Evolutionary conservation across 2,329 filamentous ascomycete species (phyloP), one percentile per base, ranked within the genome.

Genomic region (Colletotrichum paranaense): DNA sequence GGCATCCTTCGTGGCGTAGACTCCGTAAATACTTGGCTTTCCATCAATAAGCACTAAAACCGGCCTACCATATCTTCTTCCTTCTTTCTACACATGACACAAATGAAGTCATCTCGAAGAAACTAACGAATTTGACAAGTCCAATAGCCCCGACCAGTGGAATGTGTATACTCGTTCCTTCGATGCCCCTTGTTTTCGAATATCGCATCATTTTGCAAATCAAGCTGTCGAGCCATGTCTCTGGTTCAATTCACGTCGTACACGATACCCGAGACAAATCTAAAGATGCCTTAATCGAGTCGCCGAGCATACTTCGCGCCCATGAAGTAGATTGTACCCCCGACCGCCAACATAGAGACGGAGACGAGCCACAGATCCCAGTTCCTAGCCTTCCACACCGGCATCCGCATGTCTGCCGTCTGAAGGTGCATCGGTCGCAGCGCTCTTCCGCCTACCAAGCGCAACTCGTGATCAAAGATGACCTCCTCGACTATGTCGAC

Each of bases 401-500:
- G 7, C 83, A 86, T 86, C 19, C 84, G 78, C 74, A 79, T 79
- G 72, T 86, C 83, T 0, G 84, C 84, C 2, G 84, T 86, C 76
- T 86, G 82, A 12, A 86, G 76, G 72, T 86, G 84, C 81, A 85
- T 85, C 1, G 83, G 82, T 1, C 78, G 76, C 2, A 78, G 57
- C 65, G 77, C 76, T 5, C 55, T 26, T 0, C 78, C 81, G 0
- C 77, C 78, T 2, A 75, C 75, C 1, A 86, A 78, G 2, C 84
- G 80, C 4, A 81, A 76, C 8, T 78, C 79, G 69, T 86, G 85
- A 19, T 65, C 59, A 38, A 35, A 28, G 83, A 86, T 77, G 14
- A 85, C 74, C 73, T 86, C 84, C 66, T 86, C 85, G 7, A 86
- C 76, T 5, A 86, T 77, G 62, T 85, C 83, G 0, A 81, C 83